Percentiles rank a stretch among this genome's conserved stretches.
Conservation (phyloP, 1,139 yeast species). For the Scheffersomyces insectosa region DNA sequence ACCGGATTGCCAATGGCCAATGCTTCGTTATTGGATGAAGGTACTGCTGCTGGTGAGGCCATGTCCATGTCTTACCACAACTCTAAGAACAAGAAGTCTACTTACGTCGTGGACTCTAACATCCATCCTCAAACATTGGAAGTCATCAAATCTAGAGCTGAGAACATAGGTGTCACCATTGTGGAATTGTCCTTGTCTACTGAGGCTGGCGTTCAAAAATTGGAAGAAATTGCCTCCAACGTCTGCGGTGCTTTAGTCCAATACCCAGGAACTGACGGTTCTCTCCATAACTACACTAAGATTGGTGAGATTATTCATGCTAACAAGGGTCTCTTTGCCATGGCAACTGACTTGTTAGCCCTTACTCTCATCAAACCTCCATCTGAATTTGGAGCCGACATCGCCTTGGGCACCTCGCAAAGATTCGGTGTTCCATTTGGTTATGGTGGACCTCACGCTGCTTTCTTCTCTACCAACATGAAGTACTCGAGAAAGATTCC, state of each 20-base stretch:
- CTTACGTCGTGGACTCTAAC: constrained; percentile 71
- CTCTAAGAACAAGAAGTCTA: constrained; percentile 63
- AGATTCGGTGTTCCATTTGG: constrained; percentile 98
- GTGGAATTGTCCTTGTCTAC: constrained; percentile 58
- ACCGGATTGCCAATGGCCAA: constrained; percentile 93
- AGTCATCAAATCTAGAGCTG: constrained; percentile 78
- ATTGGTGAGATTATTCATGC: constrained; percentile 69
- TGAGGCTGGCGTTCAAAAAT: constrained; percentile 42
- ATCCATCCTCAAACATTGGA: constrained; percentile 85
- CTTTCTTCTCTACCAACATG: constrained; percentile 84
- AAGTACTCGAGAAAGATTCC: constrained; percentile 90
- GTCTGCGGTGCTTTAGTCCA: constrained; percentile 85
- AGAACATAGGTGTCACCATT: constrained; percentile 68
- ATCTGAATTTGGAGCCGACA: constrained; percentile 83
- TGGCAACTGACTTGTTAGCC: constrained; percentile 89
- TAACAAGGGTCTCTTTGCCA: constrained; percentile 73
- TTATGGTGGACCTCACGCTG: constrained; percentile 99
- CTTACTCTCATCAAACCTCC: constrained; percentile 86
- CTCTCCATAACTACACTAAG: constrained; percentile 53
- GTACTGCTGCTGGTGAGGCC: constrained; percentile 98
- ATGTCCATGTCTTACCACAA: constrained; percentile 80
- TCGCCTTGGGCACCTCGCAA: constrained; percentile 90
- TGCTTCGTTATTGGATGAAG: constrained; percentile 93
- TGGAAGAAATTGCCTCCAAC: constrained; percentile 37
- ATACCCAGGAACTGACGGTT: constrained; percentile 89